These are phyloP conservation scores for Santalum album DNA, from an alignment of 164 flowering plant species.

Conservation along the genomic window DNA sequence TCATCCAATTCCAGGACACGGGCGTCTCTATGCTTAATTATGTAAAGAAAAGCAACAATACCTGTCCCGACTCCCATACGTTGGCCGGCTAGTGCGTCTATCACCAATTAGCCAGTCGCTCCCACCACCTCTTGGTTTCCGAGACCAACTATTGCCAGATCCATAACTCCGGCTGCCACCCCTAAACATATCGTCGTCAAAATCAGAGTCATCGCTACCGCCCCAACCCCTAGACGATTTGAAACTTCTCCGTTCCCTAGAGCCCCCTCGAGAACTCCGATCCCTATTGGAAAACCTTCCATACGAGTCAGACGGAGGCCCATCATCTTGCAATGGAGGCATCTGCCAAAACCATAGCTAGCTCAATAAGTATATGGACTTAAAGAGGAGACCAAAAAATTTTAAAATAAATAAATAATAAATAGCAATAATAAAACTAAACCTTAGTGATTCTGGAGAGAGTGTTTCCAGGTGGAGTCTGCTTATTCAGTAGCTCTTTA, in stretches of 20 bases:
- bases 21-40: background rate
- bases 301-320: constrained; percentile 70
- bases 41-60: constrained; percentile 11
- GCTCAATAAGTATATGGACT: too few species aligned
- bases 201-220: constrained; percentile 37
- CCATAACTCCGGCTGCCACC: constrained; percentile 55
- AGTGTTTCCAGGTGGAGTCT: constrained; percentile 70
- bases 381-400: too few species aligned
- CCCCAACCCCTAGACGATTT: constrained; percentile 48
- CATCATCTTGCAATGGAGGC: constrained; percentile 97
- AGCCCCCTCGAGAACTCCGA: constrained; percentile 41
- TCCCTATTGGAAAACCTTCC: constrained; percentile 73
- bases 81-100: constrained; percentile 41
- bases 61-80: constrained; percentile 62
- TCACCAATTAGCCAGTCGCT: constrained; percentile 76
- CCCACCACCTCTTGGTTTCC: constrained; percentile 35
- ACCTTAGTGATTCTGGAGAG: constrained; percentile 79
- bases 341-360: constrained; percentile 35
- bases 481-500: constrained; percentile 60
- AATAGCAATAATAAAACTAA: background rate
- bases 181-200: constrained; percentile 27
- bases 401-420: too few species aligned
- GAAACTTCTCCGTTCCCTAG: constrained; percentile 39
- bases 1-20: too few species aligned
- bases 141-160: constrained; percentile 39